Evolutionary conservation across 306 rosid species (phyloP).

Genomic region (Prunus salicina): DNA sequence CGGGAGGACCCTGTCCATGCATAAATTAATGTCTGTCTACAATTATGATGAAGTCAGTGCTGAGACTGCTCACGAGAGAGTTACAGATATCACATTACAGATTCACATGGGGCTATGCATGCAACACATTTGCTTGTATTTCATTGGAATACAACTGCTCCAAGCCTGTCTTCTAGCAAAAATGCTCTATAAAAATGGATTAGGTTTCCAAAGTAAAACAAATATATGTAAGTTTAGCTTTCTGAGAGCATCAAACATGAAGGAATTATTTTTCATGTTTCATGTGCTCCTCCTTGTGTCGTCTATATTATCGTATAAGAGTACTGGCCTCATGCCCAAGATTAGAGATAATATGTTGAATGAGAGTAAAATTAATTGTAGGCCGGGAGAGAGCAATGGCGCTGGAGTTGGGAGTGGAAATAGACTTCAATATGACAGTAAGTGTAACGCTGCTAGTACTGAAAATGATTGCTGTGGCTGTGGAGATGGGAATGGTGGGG

Average conservation of each 20-base stretch:
- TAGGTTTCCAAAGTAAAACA: neutral
- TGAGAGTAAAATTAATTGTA: neutral
- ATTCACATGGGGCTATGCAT: neutral
- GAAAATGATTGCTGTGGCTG: neutral
- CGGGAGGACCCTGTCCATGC: neutral
- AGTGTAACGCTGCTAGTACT: neutral
- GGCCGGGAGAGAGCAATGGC: neutral
- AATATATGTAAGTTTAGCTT: neutral
- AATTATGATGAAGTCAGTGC: neutral
- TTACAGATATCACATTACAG: neutral
- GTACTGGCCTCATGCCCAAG: neutral
- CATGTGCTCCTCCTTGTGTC: neutral
- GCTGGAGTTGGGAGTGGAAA: neutral
- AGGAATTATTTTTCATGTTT: constrained; percentile 4
- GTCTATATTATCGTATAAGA: neutral
- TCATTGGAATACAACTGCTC: too few relatives aligned
- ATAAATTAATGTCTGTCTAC: neutral
- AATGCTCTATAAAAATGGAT: neutral
- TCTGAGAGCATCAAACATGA: neutral
- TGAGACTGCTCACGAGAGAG: neutral
- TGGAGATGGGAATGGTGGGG: neutral
- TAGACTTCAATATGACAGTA: neutral
- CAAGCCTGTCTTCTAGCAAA: neutral
- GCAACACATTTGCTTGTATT: neutral
- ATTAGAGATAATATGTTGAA: neutral